Conservation (phyloP, 2,329 filamentous ascomycete species). For the Leptoxyphium fumago region DNA sequence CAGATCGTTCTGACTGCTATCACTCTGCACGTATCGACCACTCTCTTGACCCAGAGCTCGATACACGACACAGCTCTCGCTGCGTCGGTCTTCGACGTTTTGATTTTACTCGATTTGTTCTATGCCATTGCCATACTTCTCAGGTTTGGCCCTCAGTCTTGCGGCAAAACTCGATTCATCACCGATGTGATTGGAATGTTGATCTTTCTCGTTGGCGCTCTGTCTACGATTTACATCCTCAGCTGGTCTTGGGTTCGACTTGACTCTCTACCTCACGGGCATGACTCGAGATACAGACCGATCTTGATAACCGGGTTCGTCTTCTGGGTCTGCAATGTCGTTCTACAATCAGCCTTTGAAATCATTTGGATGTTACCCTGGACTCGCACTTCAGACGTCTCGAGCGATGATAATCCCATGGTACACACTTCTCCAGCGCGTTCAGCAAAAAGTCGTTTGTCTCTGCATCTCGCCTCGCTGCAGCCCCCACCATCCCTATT, state of each 20-base stretch:
- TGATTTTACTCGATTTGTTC: constrained; percentile 4
- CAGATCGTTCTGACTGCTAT: constrained; percentile 9
- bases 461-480: constrained; percentile 12
- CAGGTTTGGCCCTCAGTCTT: not conserved
- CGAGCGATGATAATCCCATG: not conserved
- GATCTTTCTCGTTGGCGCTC: constrained; percentile 5
- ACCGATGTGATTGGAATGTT: not conserved
- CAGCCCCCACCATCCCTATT: constrained; percentile 11
- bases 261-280: constrained; percentile 3
- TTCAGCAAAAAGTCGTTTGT: constrained; percentile 5
- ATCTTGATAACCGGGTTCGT: constrained; percentile 11
- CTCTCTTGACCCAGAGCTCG: constrained; percentile 1
- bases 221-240: constrained; percentile 10
- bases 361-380: constrained; percentile 8
- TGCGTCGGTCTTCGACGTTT: constrained; percentile 10
- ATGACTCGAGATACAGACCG: not conserved
- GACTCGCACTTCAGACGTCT: not conserved
- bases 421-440: constrained; percentile 3
- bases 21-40: constrained; percentile 7
- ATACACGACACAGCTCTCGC: constrained; percentile 7
- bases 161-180: not conserved
- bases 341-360: constrained; percentile 13
- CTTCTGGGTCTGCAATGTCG: constrained; percentile 11
- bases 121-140: not conserved
- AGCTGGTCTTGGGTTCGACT: constrained; percentile 4